phyloP scores from a whole-genome alignment of 208 protist genomes.

The Plasmodiophora brassicae region DNA sequence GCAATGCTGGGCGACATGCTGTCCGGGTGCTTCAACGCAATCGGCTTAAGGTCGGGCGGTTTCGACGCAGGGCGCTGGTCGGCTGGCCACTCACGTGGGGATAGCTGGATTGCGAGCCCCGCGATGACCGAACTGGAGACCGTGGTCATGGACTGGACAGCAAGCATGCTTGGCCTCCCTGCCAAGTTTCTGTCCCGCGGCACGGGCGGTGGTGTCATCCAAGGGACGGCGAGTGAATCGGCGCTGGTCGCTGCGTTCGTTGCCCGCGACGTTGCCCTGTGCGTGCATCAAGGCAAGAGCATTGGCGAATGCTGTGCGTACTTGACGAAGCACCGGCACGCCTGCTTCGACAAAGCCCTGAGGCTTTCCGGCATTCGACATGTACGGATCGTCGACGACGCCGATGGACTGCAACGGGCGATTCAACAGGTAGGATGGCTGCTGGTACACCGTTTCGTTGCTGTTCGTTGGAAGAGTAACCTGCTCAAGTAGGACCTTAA shows the following conservation, averaged over 20 bases:
- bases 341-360: neutral
- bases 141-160: neutral
- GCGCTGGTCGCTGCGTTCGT: neutral
- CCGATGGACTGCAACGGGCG: neutral
- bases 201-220: neutral
- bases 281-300: neutral
- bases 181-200: neutral
- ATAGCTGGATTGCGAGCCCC: neutral
- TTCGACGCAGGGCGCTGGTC: neutral
- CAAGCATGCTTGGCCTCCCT: neutral
- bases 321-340: neutral
- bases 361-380: neutral
- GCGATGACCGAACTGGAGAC: neutral
- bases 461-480: too few species aligned
- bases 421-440: too few species aligned
- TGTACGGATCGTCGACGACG: neutral
- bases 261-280: neutral
- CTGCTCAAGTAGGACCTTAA: too few species aligned
- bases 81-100: neutral
- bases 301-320: neutral
- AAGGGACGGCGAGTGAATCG: neutral
- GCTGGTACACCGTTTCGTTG: too few species aligned
- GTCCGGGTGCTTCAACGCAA: neutral
- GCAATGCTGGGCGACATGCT: neutral
- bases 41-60: neutral